Evolutionary conservation across 2,329 filamentous ascomycete genomes (phyloP).

Genomic region (Botryotinia globosa): DNA sequence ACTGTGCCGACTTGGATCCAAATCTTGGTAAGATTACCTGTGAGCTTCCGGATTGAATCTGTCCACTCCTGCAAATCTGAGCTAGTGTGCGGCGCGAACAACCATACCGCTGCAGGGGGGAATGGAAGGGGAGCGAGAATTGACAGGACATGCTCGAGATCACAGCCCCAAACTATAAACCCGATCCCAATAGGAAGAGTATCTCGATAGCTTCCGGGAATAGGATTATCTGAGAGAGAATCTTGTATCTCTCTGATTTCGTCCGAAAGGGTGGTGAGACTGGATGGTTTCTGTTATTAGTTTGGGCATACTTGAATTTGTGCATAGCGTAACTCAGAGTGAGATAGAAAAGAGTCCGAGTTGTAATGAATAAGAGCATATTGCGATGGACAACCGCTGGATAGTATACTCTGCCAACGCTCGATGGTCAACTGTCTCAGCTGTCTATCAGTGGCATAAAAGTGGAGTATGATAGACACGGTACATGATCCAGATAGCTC

Average conservation of each 20-base stretch:
- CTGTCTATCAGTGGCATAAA: not conserved
- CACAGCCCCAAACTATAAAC: slow-evolving; percentile 47
- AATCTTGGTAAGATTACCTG: slow-evolving; percentile 32
- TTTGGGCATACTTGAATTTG: not conserved
- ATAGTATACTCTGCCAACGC: not conserved
- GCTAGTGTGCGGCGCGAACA: slow-evolving; percentile 44
- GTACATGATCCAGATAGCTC: not conserved
- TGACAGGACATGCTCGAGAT: slow-evolving; percentile 38
- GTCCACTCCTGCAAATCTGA: slow-evolving; percentile 37
- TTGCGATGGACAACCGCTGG: not conserved
- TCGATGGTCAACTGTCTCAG: not conserved
- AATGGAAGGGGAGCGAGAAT: slow-evolving; percentile 36
- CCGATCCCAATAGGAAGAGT: slow-evolving; percentile 48
- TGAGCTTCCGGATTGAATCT: slow-evolving; percentile 31
- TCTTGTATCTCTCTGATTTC: slow-evolving; percentile 16
- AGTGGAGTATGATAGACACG: not conserved
- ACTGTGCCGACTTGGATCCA: slow-evolving; percentile 41
- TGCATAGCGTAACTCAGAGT: not conserved
- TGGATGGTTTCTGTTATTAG: not conserved
- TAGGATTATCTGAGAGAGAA: slow-evolving; percentile 20
- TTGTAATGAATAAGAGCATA: slow-evolving; percentile 23
- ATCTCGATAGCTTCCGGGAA: slow-evolving; percentile 19
- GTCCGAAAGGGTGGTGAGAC: slow-evolving; percentile 10
- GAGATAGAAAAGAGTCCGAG: slow-evolving; percentile 30
- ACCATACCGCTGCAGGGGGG: slow-evolving; percentile 45